These are phyloP conservation scores for Trypanosoma mega DNA, from an alignment of 208 protist species.

Conservation along the genomic window DNA sequence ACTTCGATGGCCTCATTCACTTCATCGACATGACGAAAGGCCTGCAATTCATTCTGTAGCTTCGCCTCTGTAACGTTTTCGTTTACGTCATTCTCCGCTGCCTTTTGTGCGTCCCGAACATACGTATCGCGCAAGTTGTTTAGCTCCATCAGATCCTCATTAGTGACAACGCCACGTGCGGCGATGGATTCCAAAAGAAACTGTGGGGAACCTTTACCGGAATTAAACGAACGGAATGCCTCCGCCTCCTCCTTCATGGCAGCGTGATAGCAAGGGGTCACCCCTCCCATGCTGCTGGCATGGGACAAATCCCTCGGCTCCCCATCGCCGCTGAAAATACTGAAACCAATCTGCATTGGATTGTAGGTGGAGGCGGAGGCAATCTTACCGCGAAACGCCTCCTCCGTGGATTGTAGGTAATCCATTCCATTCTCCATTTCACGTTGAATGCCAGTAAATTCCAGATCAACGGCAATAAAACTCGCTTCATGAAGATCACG, in stretches of 20 bases:
- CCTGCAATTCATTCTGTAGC: constrained; percentile 1
- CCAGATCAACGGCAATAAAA: constrained; percentile 58
- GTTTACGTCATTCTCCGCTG: neutral
- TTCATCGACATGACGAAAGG: constrained; percentile 3
- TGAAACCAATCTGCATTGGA: constrained; percentile 63
- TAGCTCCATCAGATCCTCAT: neutral
- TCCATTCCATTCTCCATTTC: constrained; percentile 9
- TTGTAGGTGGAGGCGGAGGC: constrained; percentile 31
- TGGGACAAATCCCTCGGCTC: neutral
- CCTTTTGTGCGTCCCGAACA: neutral
- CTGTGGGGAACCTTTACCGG: neutral
- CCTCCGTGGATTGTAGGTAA: constrained; percentile 28
- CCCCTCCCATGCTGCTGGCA: neutral
- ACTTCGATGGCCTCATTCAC: constrained; percentile 6
- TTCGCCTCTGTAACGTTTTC: too few relatives aligned
- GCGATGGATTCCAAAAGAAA: neutral
- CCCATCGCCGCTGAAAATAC: constrained; percentile 34
- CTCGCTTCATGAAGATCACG: constrained; percentile 17
- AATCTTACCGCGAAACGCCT: constrained; percentile 42
- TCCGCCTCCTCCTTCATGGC: constrained; percentile 5
- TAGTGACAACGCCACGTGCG: neutral
- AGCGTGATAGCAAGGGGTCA: constrained; percentile 2
- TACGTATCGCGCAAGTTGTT: neutral
- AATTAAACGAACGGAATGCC: neutral
- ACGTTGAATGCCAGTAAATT: constrained; percentile 64